Evolutionary conservation across 768 basidiomycete species (phyloP).

Genomic region (Naematelia encephala): DNA sequence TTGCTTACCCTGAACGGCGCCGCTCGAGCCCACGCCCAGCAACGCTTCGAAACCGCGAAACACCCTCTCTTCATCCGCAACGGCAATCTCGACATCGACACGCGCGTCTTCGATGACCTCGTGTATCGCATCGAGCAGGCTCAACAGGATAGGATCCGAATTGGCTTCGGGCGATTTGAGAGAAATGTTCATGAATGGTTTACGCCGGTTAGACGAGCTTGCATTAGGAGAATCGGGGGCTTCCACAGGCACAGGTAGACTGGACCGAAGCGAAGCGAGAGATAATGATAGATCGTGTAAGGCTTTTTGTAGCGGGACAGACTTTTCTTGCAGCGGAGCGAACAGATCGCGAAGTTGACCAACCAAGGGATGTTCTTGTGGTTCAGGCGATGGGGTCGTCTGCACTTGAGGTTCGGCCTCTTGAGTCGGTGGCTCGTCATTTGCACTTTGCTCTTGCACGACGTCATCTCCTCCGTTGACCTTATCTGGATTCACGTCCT

Average conservation of each 20-base stretch:
- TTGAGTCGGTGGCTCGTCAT: background rate
- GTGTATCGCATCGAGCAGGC: conserved; percentile 43
- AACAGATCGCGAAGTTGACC: conserved; percentile 27
- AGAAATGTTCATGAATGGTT: conserved; percentile 13
- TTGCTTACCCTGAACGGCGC: conserved; percentile 14
- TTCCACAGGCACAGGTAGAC: conserved; percentile 19
- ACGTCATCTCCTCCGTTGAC: background rate
- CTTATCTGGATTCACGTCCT: background rate
- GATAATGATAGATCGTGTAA: conserved; percentile 43
- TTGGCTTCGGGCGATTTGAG: conserved; percentile 12
- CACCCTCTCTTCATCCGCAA: conserved; percentile 48
- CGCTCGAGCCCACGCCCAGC: conserved; percentile 32
- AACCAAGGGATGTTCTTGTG: background rate
- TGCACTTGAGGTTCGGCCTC: background rate
- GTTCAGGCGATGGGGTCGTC: background rate
- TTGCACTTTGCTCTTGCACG: background rate
- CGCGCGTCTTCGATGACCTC: conserved; percentile 51
- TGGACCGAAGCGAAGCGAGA: conserved; percentile 22
- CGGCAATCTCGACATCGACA: conserved; percentile 49
- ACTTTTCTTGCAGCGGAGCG: conserved; percentile 22
- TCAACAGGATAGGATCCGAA: conserved; percentile 28
- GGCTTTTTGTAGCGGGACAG: conserved; percentile 30
- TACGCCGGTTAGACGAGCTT: conserved; percentile 2
- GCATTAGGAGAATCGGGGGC: conserved; percentile 13
- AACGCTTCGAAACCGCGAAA: conserved; percentile 46